Conservation (phyloP, 139 green algal species). For the Penium margaritaceum region DNA sequence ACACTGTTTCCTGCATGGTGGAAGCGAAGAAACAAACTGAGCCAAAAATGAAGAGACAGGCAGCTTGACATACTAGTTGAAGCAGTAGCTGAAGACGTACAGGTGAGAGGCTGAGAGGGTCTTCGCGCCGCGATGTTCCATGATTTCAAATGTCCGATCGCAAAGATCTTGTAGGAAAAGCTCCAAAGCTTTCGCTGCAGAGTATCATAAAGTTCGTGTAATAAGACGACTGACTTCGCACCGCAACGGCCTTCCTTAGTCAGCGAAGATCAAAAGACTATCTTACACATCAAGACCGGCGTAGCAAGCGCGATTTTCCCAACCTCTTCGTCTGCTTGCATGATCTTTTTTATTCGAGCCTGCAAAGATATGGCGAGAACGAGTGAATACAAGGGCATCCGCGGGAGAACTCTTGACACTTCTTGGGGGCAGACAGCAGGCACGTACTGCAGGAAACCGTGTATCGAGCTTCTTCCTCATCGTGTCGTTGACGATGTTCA, state of each 20-base stretch:
- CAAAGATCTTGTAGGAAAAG: slow-evolving; percentile 72
- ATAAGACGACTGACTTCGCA: no score
- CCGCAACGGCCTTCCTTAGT: no score
- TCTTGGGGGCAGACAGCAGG: no score
- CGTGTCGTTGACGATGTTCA: no score
- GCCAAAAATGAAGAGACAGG: not conserved
- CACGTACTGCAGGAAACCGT: slow-evolving; percentile 33
- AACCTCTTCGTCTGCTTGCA: slow-evolving; percentile 90
- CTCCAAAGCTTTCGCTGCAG: slow-evolving; percentile 74
- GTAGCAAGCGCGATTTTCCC: slow-evolving; percentile 83
- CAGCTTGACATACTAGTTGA: not conserved
- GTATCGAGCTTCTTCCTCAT: slow-evolving; percentile 43
- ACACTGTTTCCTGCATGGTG: slow-evolving; percentile 17
- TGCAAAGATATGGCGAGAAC: no score
- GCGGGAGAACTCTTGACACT: no score
- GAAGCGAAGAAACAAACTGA: not conserved
- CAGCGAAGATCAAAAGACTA: no score
- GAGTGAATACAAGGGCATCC: no score
- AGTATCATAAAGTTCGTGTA: no score
- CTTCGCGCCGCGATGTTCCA: slow-evolving; percentile 55
- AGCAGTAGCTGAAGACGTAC: no score
- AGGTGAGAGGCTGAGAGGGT: slow-evolving; percentile 70
- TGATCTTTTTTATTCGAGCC: slow-evolving; percentile 80
- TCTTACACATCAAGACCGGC: slow-evolving; percentile 74
- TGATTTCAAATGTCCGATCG: slow-evolving; percentile 55